Percentiles rank a stretch among this genome's conserved stretches.
Conservation (phyloP, 163 green algal genomes). For the Prototheca wickerhamii region DNA sequence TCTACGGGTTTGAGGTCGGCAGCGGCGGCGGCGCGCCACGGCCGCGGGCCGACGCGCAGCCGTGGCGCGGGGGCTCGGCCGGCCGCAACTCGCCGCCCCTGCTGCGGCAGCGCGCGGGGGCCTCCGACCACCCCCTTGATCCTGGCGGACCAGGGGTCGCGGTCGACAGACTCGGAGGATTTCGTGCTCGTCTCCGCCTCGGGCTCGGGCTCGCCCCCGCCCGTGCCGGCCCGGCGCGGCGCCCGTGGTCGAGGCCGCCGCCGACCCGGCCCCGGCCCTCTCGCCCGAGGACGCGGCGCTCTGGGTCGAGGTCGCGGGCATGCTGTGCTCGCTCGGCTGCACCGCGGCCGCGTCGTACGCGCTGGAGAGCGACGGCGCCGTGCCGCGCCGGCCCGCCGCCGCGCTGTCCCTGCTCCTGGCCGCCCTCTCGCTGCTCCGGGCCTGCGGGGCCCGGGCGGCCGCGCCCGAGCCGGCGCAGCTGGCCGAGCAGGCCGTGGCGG, state of each 20-base stretch:
- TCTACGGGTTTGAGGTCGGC: too few species aligned
- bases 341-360: not conserved
- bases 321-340: not conserved
- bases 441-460: not conserved
- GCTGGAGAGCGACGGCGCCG: not conserved
- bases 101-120: too few species aligned
- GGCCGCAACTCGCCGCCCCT: not conserved
- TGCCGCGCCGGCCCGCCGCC: not conserved
- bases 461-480: not conserved
- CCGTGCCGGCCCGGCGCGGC: not conserved
- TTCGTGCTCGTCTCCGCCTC: not conserved
- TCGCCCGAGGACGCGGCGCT: not conserved
- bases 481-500: not conserved
- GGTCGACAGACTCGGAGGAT: not conserved
- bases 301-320: not conserved
- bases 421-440: conserved; percentile 16
- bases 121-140: not conserved
- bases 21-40: too few species aligned
- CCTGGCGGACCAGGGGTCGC: not conserved
- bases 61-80: not conserved
- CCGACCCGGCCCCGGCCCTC: not conserved
- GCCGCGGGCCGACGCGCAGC: too few species aligned
- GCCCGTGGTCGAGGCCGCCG: not conserved
- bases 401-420: conserved; percentile 18
- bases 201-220: not conserved